Evolutionary conservation across 2,329 filamentous ascomycete genomes (phyloP).

Genomic region (Venturia nashicola): DNA sequence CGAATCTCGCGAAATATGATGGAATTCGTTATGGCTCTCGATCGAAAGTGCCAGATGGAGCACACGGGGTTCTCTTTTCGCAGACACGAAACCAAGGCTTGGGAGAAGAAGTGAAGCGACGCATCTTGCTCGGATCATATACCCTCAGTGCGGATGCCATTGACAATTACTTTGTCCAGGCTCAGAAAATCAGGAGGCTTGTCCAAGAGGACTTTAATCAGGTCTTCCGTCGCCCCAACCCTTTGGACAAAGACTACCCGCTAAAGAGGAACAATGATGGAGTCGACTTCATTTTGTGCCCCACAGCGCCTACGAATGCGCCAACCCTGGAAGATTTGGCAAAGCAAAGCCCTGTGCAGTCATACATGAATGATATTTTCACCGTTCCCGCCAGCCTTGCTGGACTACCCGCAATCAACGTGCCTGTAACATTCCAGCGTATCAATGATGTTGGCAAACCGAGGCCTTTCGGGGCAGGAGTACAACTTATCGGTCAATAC

Average conservation of each 20-base stretch:
- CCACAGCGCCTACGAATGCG: conserved; percentile 69
- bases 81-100: conserved; percentile 32
- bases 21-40: conserved; percentile 80
- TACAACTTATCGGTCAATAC: conserved; percentile 73
- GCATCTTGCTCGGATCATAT: conserved; percentile 83
- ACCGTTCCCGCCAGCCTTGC: conserved; percentile 91
- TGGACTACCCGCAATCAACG: conserved; percentile 75
- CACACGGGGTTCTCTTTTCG: conserved; percentile 30
- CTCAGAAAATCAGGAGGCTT: conserved; percentile 72
- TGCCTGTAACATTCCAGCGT: conserved; percentile 44
- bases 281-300: conserved; percentile 79
- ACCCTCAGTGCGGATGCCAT: conserved; percentile 81
- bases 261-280: conserved; percentile 37
- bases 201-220: conserved; percentile 79
- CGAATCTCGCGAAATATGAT: conserved; percentile 94
- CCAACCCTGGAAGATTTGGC: conserved; percentile 50
- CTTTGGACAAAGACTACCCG: conserved; percentile 33
- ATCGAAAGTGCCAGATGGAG: conserved; percentile 39
- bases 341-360: conserved; percentile 48
- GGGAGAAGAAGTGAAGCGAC: conserved; percentile 71
- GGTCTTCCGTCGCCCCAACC: conserved; percentile 60
- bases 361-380: conserved; percentile 88
- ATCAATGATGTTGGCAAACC: conserved; percentile 16
- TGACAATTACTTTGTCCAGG: conserved; percentile 93
- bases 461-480: conserved; percentile 34